Evolutionary conservation across 2,329 filamentous ascomycete species (phyloP), one percentile per base, ranked within the genome.

Genomic region (Aspergillus pseudoglaucus): DNA sequence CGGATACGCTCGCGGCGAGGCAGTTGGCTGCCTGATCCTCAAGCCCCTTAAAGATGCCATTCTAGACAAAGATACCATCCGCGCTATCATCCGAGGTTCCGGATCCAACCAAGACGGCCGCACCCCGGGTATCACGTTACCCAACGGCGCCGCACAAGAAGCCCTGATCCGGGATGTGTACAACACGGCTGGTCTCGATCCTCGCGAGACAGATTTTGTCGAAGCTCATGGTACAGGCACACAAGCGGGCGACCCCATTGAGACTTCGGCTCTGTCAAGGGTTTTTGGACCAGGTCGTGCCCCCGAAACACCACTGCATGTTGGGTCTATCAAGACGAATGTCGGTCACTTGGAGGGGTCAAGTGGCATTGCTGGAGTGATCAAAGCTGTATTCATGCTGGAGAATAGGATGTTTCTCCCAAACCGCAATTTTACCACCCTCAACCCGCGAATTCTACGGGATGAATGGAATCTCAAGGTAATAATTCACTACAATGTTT

Each of bases 1-100:
- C 45, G 75, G 75, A 1, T 78, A 77, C 49, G 68, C 61, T 0
- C 64, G 74, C 10, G 75, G 73, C 3, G 75, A 78, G 54, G 75
- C 68, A 6, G 59, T 70, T 10, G 69, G 59, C 2, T 57, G 62
- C 20, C 30, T 77, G 6, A 47, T 75, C 0, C 45, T 78, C 8
- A 77, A 77, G 51, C 65, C 61, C 0, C 48, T 77, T 0, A 51
- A 59, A 6, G 60, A 70, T 40, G 75, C 75, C 1, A 41, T 76
- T 7, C 55, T 58, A 17, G 69, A 73, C 25, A 62, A 64, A 3
- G 69, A 77, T 51, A 60, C 61, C 0, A 71, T 77, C 23, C 63
- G 69, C 4, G 69, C 68, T 1, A 57, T 77, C 3, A 74, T 77
- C 25, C 58, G 66, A 20, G 65, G 58, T 0, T 68, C 65, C 10